phyloP scores from a whole-genome alignment of 306 rosid species.

The Fragaria vesca region DNA sequence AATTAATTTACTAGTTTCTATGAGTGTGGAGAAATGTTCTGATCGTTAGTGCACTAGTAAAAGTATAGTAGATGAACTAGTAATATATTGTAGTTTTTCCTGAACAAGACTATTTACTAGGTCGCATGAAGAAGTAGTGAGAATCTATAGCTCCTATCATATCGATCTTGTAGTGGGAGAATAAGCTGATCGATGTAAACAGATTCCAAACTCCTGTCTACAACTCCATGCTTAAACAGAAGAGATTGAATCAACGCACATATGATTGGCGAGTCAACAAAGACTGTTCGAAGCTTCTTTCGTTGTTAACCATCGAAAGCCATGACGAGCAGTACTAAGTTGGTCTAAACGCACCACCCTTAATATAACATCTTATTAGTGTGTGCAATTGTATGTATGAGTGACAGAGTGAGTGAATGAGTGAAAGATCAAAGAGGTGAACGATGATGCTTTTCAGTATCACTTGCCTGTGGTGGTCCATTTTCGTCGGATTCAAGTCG shows the following conservation, averaged over 20 bases:
- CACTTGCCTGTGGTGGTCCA: conserved; percentile 84
- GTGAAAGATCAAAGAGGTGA: not conserved
- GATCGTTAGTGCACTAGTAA: not conserved
- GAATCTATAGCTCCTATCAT: not conserved
- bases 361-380: not conserved
- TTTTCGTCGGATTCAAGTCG: conserved; percentile 76
- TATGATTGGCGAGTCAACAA: conserved; percentile 12
- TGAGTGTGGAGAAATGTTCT: not conserved
- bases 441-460: not conserved
- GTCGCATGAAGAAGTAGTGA: not conserved
- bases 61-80: not conserved
- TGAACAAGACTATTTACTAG: not conserved
- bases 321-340: too few species aligned
- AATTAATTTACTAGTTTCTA: not conserved
- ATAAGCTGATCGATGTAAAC: conserved; percentile 5
- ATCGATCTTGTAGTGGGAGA: not conserved
- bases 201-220: not conserved
- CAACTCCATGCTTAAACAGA: not conserved
- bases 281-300: not conserved
- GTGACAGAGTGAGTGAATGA: not conserved
- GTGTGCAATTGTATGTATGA: not conserved
- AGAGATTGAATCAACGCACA: not conserved
- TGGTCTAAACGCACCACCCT: not conserved
- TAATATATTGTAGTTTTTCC: not conserved
- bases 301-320: not conserved